Base-by-base conservation (phyloP, 2,329 filamentous ascomycete genomes). In the Hortaea werneckii region DNA sequence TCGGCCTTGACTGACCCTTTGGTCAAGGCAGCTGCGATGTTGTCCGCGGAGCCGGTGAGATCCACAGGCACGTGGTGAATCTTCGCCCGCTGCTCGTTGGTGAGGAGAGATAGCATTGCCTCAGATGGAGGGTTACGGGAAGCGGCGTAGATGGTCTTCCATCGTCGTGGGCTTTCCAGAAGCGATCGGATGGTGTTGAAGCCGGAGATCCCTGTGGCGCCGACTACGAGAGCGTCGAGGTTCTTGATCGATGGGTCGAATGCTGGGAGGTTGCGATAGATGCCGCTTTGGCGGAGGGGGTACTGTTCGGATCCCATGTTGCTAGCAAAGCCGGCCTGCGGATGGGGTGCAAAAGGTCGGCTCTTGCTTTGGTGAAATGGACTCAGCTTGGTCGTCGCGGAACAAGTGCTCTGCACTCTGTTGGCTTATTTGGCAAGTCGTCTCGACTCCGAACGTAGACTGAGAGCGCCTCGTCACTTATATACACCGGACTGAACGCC, bases 131-230 rank as follows among this genome's bases (percentile, higher is more conserved):
- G n/a, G n/a, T n/a, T 35, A 3, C 32, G 32, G 2, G 32, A 35
- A 2, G n/a, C 69, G 69, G 9, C 66, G 51, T 73, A 74, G 32
- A 75, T 70, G 43, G 71, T 74, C 10, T 52, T 61, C 72, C 73
- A 75, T 43, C 71, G 64, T 29, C 67, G 48, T 0, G 70, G 68
- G 6, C 63, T 59, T 29, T 71, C 62, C 5, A 63, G 58, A 1
- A 75, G 63, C 0, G 68, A 70, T 6, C 67, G 67, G 20, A 75
- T 55, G 60, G 73, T 71, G 53, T 71, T 64, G 45, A 69, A 65
- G 1, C 72, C 72, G 0, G 70, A 72, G 11, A 75, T 70, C 2
- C 71, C 73, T 60, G 72, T 75, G 32, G 70, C 69, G 3, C 73
- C 72, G 1, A 68, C 71, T 28, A 75, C 65, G 30, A 75, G 66